Percentiles rank a stretch among this genome's conserved stretches.
These are phyloP conservation scores for Benincasa hispida DNA, from an alignment of 306 rosid species.

Conservation along the genomic window DNA sequence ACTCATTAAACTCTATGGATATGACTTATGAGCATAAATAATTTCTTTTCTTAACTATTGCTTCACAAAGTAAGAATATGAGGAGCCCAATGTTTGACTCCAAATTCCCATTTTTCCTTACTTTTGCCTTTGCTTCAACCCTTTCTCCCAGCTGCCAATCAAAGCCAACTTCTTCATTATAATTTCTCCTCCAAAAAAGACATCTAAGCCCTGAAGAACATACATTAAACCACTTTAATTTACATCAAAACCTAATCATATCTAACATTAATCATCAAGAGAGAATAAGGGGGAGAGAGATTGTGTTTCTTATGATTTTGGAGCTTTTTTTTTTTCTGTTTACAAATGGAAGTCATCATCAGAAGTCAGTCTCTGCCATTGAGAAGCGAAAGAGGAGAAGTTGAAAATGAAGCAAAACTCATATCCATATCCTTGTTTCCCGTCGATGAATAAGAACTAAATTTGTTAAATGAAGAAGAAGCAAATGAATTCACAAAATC, in stretches of 20 bases:
- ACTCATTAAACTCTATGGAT: not conserved
- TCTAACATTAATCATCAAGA: too few species aligned
- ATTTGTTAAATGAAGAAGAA: slow-evolving; percentile 42
- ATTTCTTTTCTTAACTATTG: not conserved
- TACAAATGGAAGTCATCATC: slow-evolving; percentile 12
- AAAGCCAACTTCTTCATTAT: too few species aligned
- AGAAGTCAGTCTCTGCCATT: slow-evolving; percentile 17
- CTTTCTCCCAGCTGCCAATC: not conserved
- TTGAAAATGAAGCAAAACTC: slow-evolving; percentile 25
- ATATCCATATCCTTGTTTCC: slow-evolving; percentile 26
- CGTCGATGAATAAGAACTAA: slow-evolving; percentile 26
- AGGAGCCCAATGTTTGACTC: not conserved
- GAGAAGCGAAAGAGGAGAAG: slow-evolving; percentile 38
- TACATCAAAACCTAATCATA: too few species aligned
- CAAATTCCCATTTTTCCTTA: not conserved
- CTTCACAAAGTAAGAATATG: not conserved
- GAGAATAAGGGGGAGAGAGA: too few species aligned
- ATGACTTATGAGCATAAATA: not conserved
- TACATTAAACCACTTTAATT: too few species aligned
- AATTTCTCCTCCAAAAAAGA: not conserved
- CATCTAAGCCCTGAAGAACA: not conserved
- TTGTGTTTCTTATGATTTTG: not conserved
- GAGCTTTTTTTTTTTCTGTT: not conserved
- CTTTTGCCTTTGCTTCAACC: not conserved
- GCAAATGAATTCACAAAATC: slow-evolving; percentile 45